Percentiles rank a stretch among this genome's conserved stretches.
These are phyloP conservation scores for Paramecium pentaurelia DNA, from an alignment of 73 alveolate species.

Conservation along the genomic window DNA sequence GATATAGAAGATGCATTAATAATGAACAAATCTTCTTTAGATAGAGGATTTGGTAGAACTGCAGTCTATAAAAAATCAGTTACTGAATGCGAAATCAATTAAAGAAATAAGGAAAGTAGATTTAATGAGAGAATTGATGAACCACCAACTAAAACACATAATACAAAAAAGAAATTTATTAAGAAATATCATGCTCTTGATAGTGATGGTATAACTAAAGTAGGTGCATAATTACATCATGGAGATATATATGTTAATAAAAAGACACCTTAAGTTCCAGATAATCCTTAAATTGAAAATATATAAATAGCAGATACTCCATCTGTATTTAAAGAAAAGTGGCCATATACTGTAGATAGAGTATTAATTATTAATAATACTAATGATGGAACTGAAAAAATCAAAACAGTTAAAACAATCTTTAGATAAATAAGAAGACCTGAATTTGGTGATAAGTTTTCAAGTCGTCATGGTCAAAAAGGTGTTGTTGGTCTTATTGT, in stretches of 20 bases:
- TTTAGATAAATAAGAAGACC: conserved; percentile 94
- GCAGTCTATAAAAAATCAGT: conserved; percentile 76
- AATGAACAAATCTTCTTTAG: conserved; percentile 94
- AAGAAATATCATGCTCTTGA: conserved; percentile 91
- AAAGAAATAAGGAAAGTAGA: neutral
- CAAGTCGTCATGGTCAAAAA: conserved; percentile 98
- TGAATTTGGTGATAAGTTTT: conserved; percentile 97
- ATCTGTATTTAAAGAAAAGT: neutral
- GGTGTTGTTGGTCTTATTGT: conserved; percentile 99
- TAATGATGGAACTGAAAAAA: conserved; percentile 57
- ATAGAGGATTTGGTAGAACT: conserved; percentile 98
- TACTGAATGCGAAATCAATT: conserved; percentile 51
- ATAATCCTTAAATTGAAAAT: neutral
- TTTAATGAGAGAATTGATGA: conserved; percentile 1
- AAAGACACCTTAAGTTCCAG: conserved; percentile 73
- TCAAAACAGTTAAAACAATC: conserved; percentile 81
- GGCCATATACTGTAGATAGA: conserved; percentile 76
- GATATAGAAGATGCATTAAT: conserved; percentile 99
- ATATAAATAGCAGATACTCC: neutral
- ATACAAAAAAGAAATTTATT: neutral
- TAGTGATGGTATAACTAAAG: conserved; percentile 87
- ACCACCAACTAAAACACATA: conserved; percentile 35
- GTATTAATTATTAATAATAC: conserved; percentile 74
- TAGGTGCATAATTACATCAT: conserved; percentile 76
- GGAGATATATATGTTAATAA: conserved; percentile 93